Conservation (phyloP, 2,329 filamentous ascomycete species). For the Ramularia collo-cygni region DNA sequence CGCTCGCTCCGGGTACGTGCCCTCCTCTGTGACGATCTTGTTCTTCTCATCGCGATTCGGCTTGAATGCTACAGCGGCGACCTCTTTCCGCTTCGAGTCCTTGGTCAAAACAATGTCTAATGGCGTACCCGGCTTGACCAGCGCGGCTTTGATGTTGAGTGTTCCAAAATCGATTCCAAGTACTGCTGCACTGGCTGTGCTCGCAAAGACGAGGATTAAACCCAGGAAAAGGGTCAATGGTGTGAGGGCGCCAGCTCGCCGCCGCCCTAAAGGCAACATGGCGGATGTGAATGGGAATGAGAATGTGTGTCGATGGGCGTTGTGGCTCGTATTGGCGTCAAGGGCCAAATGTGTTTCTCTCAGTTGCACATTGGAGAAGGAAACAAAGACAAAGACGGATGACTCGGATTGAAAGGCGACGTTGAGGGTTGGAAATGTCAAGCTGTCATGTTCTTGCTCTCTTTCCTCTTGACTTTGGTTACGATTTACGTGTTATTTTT, state of each 20-base stretch:
- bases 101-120: slow-evolving; percentile 97
- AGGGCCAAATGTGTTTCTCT: background rate
- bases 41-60: slow-evolving; percentile 56
- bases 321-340: background rate
- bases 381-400: too few relatives aligned
- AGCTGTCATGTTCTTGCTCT: too few relatives aligned
- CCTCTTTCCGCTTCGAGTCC: slow-evolving; percentile 94
- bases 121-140: slow-evolving; percentile 94
- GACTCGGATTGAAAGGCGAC: too few relatives aligned
- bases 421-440: too few relatives aligned
- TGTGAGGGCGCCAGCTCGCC: slow-evolving; percentile 21
- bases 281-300: slow-evolving; percentile 3
- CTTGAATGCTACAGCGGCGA: slow-evolving; percentile 87
- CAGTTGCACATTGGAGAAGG: background rate
- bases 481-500: too few relatives aligned
- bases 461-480: too few relatives aligned
- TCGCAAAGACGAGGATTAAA: slow-evolving; percentile 49
- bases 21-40: slow-evolving; percentile 45
- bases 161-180: slow-evolving; percentile 91
- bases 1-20: slow-evolving; percentile 70
- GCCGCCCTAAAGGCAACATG: slow-evolving; percentile 22
- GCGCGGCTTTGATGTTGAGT: slow-evolving; percentile 90
- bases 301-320: background rate
- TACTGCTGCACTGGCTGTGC: slow-evolving; percentile 59
- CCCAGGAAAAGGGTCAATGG: slow-evolving; percentile 16